Conservation (phyloP, 2,329 filamentous ascomycete species). For the Talaromyces sp. region DNA sequence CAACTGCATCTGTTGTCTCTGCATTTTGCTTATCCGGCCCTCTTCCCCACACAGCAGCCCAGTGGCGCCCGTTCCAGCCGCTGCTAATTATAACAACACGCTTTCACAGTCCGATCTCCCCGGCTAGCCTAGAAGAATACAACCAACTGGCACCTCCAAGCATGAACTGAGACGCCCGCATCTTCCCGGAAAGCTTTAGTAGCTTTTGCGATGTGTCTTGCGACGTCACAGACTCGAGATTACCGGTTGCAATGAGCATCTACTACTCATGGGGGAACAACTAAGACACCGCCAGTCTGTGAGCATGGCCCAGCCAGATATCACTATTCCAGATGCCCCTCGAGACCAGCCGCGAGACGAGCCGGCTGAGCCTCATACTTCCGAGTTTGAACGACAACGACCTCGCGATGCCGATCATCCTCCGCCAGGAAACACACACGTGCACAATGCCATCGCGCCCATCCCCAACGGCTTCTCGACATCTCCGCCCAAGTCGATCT, state of each 20-base stretch:
- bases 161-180: not conserved
- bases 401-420: conserved; percentile 4
- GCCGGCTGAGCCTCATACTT: conserved; percentile 5
- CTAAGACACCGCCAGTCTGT: conserved; percentile 11
- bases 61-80: not conserved
- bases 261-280: conserved; percentile 3
- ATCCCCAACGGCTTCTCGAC: not conserved
- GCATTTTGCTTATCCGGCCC: not conserved
- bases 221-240: not conserved
- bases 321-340: conserved; percentile 1
- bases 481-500: conserved; percentile 6
- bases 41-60: not conserved
- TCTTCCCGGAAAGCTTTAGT: not conserved
- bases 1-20: not conserved
- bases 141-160: not conserved
- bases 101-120: not conserved
- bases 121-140: not conserved
- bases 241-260: not conserved
- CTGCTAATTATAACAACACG: not conserved
- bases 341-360: conserved; percentile 10
- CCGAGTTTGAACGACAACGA: conserved; percentile 5
- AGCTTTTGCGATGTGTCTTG: not conserved
- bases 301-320: conserved; percentile 4
- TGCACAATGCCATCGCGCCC: not conserved
- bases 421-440: not conserved